phyloP scores from a whole-genome alignment of 345 rosid species.

The Linum trigynum region DNA sequence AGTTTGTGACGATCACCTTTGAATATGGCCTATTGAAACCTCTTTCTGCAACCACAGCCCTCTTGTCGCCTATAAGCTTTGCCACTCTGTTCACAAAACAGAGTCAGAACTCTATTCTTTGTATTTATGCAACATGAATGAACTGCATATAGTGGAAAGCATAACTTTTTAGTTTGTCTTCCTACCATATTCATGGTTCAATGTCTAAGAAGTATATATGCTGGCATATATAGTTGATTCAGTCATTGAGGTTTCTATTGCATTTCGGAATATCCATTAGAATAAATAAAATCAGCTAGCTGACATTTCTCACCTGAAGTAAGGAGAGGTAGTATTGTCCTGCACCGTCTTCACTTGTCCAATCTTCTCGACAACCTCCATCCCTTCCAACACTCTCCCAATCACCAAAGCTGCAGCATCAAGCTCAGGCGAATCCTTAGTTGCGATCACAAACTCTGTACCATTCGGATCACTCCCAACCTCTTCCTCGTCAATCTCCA shows the following conservation, averaged over 20 bases:
- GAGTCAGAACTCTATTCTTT: no score
- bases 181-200: no score
- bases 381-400: conserved; percentile 75
- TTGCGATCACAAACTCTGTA: conserved; percentile 67
- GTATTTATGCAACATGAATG: no score
- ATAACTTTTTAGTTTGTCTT: no score
- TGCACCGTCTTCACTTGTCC: conserved; percentile 63
- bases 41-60: conserved; percentile 86
- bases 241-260: background rate
- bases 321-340: conserved; percentile 76
- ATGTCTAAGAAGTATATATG: no score
- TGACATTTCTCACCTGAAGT: conserved; percentile 53
- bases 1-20: conserved; percentile 57
- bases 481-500: conserved; percentile 61
- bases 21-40: conserved; percentile 88
- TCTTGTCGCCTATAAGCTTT: conserved; percentile 73
- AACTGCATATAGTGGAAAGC: no score
- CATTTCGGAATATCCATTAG: no score
- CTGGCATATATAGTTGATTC: background rate
- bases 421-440: conserved; percentile 66
- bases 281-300: background rate
- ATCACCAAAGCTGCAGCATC: conserved; percentile 63
- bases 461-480: conserved; percentile 55
- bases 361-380: conserved; percentile 58
- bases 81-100: conserved; percentile 52